Conservation (phyloP, 2,329 filamentous ascomycete species). For the Chaetomiaceae sp. region DNA sequence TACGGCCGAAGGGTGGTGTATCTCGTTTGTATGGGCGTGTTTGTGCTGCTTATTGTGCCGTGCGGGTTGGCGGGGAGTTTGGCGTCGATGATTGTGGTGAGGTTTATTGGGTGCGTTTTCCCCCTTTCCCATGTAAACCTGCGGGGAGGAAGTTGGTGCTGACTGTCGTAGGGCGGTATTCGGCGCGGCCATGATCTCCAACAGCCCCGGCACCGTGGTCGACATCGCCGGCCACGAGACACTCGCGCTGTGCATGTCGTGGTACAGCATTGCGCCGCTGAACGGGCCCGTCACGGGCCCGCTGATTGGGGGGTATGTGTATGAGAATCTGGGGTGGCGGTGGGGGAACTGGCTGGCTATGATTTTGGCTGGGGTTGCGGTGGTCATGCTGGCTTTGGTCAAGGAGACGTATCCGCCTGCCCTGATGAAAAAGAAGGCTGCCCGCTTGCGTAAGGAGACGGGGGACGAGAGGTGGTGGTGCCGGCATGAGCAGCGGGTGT, state of each 20-base stretch:
- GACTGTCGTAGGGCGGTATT: slow-evolving; percentile 26
- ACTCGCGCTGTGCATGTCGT: slow-evolving; percentile 74
- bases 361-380: slow-evolving; percentile 63
- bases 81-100: slow-evolving; percentile 57
- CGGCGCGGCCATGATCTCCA: slow-evolving; percentile 72
- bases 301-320: slow-evolving; percentile 76
- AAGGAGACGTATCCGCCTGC: slow-evolving; percentile 74
- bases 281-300: slow-evolving; percentile 58
- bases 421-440: slow-evolving; percentile 64
- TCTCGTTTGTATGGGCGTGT: slow-evolving; percentile 56
- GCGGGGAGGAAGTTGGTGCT: neutral
- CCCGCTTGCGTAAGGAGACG: slow-evolving; percentile 59
- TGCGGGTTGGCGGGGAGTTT: slow-evolving; percentile 63
- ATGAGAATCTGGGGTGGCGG: slow-evolving; percentile 74
- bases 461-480: slow-evolving; percentile 72
- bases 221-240: slow-evolving; percentile 80
- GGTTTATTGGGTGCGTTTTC: slow-evolving; percentile 58
- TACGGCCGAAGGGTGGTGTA: slow-evolving; percentile 64
- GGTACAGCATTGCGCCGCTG: slow-evolving; percentile 80
- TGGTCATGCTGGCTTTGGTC: slow-evolving; percentile 54
- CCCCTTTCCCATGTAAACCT: slow-evolving; percentile 5
- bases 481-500: slow-evolving; percentile 69
- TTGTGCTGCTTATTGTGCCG: slow-evolving; percentile 65
- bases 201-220: slow-evolving; percentile 75
- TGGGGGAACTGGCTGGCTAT: slow-evolving; percentile 82